Evolutionary conservation across 371 early-diverging fungal genomes (phyloP).

Genomic region (Phascolomyces articulosus): DNA sequence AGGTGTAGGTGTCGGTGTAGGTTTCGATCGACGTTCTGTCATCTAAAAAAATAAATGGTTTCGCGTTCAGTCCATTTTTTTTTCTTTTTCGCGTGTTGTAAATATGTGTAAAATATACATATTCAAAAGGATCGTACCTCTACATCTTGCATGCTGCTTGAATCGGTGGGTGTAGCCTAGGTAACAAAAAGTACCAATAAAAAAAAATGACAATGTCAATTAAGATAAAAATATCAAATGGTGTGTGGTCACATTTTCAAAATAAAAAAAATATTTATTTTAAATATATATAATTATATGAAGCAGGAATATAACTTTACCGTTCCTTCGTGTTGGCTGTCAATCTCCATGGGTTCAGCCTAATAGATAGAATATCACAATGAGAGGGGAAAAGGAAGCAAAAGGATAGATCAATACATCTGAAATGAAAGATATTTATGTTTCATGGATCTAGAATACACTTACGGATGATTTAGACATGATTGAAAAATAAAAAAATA

Average conservation of each 20-base stretch:
- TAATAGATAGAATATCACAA: background rate
- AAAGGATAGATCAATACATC: too few relatives aligned
- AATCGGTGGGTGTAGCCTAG: slow-evolving; percentile 8
- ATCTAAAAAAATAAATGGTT: background rate
- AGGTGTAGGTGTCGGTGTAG: background rate
- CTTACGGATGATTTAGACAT: slow-evolving; percentile 7
- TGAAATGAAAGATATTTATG: too few relatives aligned
- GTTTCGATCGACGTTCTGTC: background rate
- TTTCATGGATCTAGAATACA: background rate
- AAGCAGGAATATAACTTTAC: background rate
- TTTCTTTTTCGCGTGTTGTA: background rate
- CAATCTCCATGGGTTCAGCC: slow-evolving; percentile 11
- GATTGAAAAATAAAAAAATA: background rate
- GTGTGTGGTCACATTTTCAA: too few relatives aligned
- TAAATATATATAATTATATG: too few relatives aligned
- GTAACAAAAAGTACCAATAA: too few relatives aligned
- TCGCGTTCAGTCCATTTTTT: too few relatives aligned
- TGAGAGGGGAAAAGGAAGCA: background rate
- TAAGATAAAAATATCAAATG: too few relatives aligned
- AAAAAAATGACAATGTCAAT: too few relatives aligned
- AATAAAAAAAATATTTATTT: too few relatives aligned
- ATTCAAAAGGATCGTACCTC: slow-evolving; percentile 12
- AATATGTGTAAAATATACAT: too few relatives aligned
- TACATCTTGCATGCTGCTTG: background rate
- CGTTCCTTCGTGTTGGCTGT: slow-evolving; percentile 8